Evolutionary conservation across 148 eudicot genomes (phyloP).

Genomic region (Agrostemma githago): DNA sequence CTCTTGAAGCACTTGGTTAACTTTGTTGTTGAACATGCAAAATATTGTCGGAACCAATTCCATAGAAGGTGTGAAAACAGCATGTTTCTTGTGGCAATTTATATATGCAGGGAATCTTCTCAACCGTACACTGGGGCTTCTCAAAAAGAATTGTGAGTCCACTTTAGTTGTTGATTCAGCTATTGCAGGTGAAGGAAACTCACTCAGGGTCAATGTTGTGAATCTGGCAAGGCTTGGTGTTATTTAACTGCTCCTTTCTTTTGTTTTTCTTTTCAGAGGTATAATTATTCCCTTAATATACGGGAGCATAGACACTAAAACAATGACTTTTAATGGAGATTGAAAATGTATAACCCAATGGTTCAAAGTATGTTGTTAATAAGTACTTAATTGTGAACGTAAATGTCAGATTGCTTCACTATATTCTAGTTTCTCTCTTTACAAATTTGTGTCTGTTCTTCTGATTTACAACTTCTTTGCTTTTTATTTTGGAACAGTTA

Average conservation of each 20-base stretch:
- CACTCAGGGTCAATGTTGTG: conserved; percentile 71
- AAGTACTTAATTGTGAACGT: not conserved
- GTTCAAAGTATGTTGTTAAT: not conserved
- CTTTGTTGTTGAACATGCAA: not conserved
- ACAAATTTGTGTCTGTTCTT: not conserved
- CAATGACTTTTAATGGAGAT: not conserved
- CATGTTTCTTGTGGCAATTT: not conserved
- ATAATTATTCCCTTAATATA: not conserved
- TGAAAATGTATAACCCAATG: not conserved
- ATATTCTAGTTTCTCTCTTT: not conserved
- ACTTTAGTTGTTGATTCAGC: conserved; percentile 71
- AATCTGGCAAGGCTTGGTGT: conserved; percentile 49
- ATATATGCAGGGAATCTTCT: conserved; percentile 77
- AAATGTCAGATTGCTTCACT: not conserved
- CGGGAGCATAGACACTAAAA: not conserved
- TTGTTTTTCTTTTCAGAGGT: not conserved
- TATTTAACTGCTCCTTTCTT: not conserved
- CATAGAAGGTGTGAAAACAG: not conserved
- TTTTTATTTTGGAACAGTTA: not conserved
- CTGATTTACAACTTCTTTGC: not conserved
- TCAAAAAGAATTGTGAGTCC: conserved; percentile 90
- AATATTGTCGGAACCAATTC: not conserved
- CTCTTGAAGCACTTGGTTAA: not conserved
- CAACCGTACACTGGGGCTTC: conserved; percentile 96
- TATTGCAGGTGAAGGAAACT: conserved; percentile 81